Conservation (phyloP, 345 rosid genomes). For the Populus pruinosa region DNA sequence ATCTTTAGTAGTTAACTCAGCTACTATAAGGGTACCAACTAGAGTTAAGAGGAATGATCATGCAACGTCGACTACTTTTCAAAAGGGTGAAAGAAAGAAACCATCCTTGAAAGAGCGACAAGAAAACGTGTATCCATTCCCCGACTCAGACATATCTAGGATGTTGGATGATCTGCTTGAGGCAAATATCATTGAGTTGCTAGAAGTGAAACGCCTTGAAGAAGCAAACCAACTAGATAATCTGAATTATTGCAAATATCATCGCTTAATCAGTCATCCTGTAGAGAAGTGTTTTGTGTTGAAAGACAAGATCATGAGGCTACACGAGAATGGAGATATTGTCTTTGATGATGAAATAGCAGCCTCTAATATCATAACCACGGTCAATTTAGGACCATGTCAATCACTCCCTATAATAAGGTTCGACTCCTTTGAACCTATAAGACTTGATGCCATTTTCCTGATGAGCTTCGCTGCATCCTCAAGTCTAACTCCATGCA, state of each 20-base stretch:
- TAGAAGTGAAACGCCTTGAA: too few relatives aligned
- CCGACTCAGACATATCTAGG: too few relatives aligned
- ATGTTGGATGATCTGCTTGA: too few relatives aligned
- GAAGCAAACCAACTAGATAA: too few relatives aligned
- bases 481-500: not conserved
- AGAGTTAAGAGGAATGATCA: not conserved
- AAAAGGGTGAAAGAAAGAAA: not conserved
- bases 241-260: too few relatives aligned
- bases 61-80: not conserved
- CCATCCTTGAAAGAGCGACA: not conserved
- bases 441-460: not conserved
- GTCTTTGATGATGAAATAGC: too few relatives aligned
- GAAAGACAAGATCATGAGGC: too few relatives aligned
- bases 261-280: too few relatives aligned
- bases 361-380: not conserved
- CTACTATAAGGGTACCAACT: not conserved
- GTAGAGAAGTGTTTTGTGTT: too few relatives aligned
- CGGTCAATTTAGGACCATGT: not conserved
- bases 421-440: not conserved
- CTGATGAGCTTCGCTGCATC: not conserved
- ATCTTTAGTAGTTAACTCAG: not conserved
- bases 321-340: too few relatives aligned
- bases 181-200: too few relatives aligned
- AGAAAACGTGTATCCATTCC: too few relatives aligned
- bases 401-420: not conserved